Base-by-base conservation (phyloP, 331 rosid species). In the Erythrophleum ivorense region DNA sequence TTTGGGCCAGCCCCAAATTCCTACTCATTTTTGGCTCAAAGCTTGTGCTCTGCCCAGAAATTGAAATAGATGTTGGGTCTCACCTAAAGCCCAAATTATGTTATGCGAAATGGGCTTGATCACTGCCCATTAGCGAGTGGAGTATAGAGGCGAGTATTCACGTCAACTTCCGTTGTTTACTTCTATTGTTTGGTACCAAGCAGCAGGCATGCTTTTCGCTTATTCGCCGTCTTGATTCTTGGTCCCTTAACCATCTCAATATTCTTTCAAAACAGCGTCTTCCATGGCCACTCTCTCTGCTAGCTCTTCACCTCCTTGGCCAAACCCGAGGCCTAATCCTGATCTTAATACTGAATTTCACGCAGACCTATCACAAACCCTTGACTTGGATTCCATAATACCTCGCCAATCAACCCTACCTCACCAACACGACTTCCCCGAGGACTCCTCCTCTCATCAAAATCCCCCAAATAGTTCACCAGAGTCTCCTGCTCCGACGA, bases 381-480 rank as follows among this genome's bases (percentile, higher is more conserved):
- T 84, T 1, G 94, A 86, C 75, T 84, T 81, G 79, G 87, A 90
- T 75, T 86, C 93, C 75, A 41, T 71, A 18, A 74, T 62, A 83
- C 84, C 63, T 45, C 55, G 78, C 48, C 83, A 80, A 67, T 73
- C 80, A 72, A 62, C 65, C 13, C 81, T 62, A 12, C 49, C 77
- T 6, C 83, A 29, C 21, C 75, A 49, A n/a, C 8, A 7, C 43
- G 77, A 55, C 33, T 18, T 54, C 48, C 36, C 50, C 57, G 14
- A 13, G 3, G 43, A 16, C 45, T 57, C 81, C n/a, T 7, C 3
- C 40, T 33, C 14, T 68, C 43, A 48, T 8, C 88, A 38, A 57
- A 5, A 64, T 14, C 33, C 50, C 14, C 50, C 71, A 10, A 12
- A 41, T 0, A 9, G 71, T 18, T 33, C 88, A 5, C 84, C 76